phyloP scores from a whole-genome alignment of 352 stramenopile genomes.

The Phytophthora meadii region DNA sequence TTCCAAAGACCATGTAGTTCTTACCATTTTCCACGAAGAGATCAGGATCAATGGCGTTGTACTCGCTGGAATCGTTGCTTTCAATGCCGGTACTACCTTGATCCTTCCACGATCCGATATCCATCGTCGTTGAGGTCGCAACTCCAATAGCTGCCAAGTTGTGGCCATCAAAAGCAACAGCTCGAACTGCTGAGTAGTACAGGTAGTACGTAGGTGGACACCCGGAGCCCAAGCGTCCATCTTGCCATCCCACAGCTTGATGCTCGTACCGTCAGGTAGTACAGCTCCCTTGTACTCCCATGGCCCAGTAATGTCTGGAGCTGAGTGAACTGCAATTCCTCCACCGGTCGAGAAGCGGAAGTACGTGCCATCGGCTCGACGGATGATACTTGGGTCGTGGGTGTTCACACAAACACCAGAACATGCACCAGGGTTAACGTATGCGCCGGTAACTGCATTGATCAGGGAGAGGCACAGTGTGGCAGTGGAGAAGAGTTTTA shows the following conservation, averaged over 20 bases:
- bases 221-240: constrained; percentile 30
- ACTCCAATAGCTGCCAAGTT: constrained; percentile 29
- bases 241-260: constrained; percentile 36
- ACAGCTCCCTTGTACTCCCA: constrained; percentile 33
- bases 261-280: constrained; percentile 31
- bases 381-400: constrained; percentile 37
- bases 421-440: constrained; percentile 20
- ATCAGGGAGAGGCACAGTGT: constrained; percentile 13
- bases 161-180: constrained; percentile 21
- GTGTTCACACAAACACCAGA: constrained; percentile 30
- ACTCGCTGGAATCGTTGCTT: constrained; percentile 28
- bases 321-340: constrained; percentile 26
- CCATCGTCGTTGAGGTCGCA: constrained; percentile 26
- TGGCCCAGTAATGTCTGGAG: constrained; percentile 18
- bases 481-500: constrained; percentile 2
- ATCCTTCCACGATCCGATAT: constrained; percentile 33
- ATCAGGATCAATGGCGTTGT: constrained; percentile 36
- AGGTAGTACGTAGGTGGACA: constrained; percentile 38
- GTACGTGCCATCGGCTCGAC: constrained; percentile 32
- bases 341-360: constrained; percentile 37
- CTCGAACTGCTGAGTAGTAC: constrained; percentile 32
- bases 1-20: constrained; percentile 35
- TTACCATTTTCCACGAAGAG: constrained; percentile 19
- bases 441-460: constrained; percentile 2
- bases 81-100: constrained; percentile 17